Conservation (phyloP, 192 early-diverging fungal genomes). For the Coemansia sp. region DNA sequence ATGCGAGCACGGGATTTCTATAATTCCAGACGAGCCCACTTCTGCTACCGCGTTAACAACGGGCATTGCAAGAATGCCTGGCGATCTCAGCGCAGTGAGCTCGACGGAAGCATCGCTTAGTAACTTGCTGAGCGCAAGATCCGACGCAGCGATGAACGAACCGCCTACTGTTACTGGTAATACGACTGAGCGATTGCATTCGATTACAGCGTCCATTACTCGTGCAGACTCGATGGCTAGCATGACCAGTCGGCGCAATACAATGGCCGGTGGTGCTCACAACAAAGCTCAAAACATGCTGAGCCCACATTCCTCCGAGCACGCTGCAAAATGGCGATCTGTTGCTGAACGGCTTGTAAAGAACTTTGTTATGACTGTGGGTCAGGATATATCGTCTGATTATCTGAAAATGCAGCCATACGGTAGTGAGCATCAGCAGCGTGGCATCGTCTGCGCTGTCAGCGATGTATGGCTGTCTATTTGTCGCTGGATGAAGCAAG, state of each 20-base stretch:
- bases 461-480: conserved; percentile 48
- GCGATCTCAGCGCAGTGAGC: conserved; percentile 5
- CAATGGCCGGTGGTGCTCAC: conserved; percentile 4
- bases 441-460: background rate
- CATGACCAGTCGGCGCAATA: conserved; percentile 16
- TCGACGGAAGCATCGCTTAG: conserved; percentile 26
- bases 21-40: conserved; percentile 16
- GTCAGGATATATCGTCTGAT: conserved; percentile 44
- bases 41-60: background rate
- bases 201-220: conserved; percentile 23
- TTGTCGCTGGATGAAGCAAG: conserved; percentile 47
- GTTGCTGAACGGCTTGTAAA: conserved; percentile 34
- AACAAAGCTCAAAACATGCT: background rate
- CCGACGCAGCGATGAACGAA: background rate
- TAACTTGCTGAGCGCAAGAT: conserved; percentile 13
- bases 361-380: conserved; percentile 52
- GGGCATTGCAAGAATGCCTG: background rate
- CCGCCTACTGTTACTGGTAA: background rate
- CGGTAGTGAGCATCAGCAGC: background rate
- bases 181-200: conserved; percentile 24
- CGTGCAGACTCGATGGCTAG: conserved; percentile 49
- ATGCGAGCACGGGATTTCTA: conserved; percentile 49
- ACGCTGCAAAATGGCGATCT: conserved; percentile 40
- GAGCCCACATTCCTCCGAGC: conserved; percentile 11
- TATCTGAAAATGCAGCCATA: conserved; percentile 31